Evolutionary conservation across 139 green algal genomes (phyloP).

Genomic region (Picochlorum sp.): DNA sequence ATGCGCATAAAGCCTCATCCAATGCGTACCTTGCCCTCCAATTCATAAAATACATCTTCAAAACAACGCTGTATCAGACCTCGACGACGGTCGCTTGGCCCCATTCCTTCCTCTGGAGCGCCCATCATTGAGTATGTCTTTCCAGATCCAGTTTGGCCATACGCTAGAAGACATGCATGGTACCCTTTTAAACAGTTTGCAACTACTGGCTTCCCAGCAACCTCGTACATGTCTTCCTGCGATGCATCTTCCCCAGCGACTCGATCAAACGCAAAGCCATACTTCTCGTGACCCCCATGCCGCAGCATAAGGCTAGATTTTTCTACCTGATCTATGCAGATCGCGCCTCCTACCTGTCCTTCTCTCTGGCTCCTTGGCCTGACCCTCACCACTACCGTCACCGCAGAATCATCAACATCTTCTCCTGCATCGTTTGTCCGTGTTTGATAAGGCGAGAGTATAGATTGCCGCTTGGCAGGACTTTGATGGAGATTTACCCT

Average conservation of each 20-base stretch:
- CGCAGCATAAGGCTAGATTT: constrained; percentile 44
- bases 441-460: too few relatives aligned
- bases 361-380: constrained; percentile 26
- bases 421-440: too few relatives aligned
- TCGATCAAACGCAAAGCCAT: constrained; percentile 77
- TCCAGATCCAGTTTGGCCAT: constrained; percentile 88
- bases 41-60: constrained; percentile 59
- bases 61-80: constrained; percentile 75
- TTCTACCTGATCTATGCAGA: constrained; percentile 35
- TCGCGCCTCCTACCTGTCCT: constrained; percentile 1
- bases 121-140: constrained; percentile 96
- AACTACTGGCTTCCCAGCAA: constrained; percentile 45
- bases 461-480: too few relatives aligned
- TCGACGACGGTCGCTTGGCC: constrained; percentile 3
- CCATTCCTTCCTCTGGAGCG: background rate
- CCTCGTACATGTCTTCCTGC: constrained; percentile 56
- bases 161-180: constrained; percentile 91
- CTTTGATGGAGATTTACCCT: too few relatives aligned
- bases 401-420: constrained; percentile 15
- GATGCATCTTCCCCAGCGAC: constrained; percentile 44
- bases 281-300: constrained; percentile 69
- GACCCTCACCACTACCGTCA: constrained; percentile 33
- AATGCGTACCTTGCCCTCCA: constrained; percentile 25
- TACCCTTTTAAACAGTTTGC: constrained; percentile 63
- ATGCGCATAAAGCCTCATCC: too few relatives aligned